Conservation (phyloP, 1,139 yeast genomes). For the Suhomyces anneliseae region DNA sequence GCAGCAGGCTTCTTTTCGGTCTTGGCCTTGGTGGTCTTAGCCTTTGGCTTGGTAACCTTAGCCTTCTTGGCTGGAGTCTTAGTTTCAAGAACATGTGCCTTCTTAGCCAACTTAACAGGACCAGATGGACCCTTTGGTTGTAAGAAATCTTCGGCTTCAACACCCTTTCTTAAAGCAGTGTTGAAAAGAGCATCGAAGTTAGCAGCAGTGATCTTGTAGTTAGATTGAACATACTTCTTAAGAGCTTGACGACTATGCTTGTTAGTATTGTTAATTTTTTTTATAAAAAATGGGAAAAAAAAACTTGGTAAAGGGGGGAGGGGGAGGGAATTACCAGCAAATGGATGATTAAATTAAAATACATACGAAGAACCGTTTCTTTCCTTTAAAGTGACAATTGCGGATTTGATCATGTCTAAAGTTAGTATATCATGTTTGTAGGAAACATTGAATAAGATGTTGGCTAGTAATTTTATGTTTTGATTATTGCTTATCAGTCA, state of each 20-base stretch:
- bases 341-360: not conserved
- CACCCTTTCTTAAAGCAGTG: constrained; percentile 78
- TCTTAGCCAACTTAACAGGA: constrained; percentile 63
- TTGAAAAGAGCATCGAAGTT: constrained; percentile 80
- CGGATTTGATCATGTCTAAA: constrained; percentile 74
- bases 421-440: constrained; percentile 4
- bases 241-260: constrained; percentile 62
- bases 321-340: not conserved
- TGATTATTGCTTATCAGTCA: too few species aligned
- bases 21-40: constrained; percentile 16
- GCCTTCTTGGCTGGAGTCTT: constrained; percentile 13
- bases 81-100: constrained; percentile 15
- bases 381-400: constrained; percentile 69
- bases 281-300: not conserved
- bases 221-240: constrained; percentile 69
- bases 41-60: constrained; percentile 22
- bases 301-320: not conserved
- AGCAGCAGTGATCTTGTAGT: constrained; percentile 56
- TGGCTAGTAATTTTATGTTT: not conserved
- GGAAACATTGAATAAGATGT: too few species aligned
- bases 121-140: constrained; percentile 91
- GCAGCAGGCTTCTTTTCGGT: constrained; percentile 15
- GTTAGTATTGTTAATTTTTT: constrained; percentile 4
- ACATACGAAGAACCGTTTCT: constrained; percentile 79
- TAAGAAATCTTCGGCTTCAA: constrained; percentile 68